These are phyloP conservation scores for Podaxis sp. DNA, from an alignment of 768 basidiomycete genomes.

Conservation along the genomic window DNA sequence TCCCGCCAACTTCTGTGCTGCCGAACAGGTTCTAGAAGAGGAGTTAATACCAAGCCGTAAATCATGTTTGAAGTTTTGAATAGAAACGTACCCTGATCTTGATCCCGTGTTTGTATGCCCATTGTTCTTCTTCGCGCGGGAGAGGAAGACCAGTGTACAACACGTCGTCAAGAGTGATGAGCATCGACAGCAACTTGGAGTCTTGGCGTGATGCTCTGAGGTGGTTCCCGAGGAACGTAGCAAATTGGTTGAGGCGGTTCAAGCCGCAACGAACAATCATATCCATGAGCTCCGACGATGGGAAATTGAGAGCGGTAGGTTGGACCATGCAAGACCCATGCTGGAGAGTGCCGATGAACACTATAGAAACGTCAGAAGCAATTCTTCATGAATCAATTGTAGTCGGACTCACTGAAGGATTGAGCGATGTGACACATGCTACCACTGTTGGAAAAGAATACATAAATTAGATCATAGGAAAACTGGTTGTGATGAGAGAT, in stretches of 20 bases:
- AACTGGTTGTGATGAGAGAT: constrained; percentile 17
- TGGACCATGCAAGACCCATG: constrained; percentile 73
- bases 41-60: constrained; percentile 22
- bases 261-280: constrained; percentile 69
- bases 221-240: constrained; percentile 64
- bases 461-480: constrained; percentile 31
- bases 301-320: constrained; percentile 62
- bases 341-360: constrained; percentile 70
- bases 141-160: constrained; percentile 66
- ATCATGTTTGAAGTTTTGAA: constrained; percentile 15
- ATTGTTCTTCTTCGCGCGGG: constrained; percentile 66
- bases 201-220: constrained; percentile 58
- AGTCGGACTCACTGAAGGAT: constrained; percentile 58
- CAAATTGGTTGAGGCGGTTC: constrained; percentile 76
- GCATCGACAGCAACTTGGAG: constrained; percentile 56
- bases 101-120: constrained; percentile 63
- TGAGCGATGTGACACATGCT: constrained; percentile 85
- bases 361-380: constrained; percentile 34
- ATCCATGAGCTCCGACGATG: constrained; percentile 64
- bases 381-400: constrained; percentile 22
- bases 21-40: constrained; percentile 69
- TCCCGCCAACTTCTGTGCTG: constrained; percentile 77
- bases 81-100: constrained; percentile 53
- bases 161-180: constrained; percentile 59
- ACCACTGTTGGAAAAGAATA: constrained; percentile 47